phyloP scores from a whole-genome alignment of 2,329 filamentous ascomycete genomes.

The Amesomyces nigricolor region DNA sequence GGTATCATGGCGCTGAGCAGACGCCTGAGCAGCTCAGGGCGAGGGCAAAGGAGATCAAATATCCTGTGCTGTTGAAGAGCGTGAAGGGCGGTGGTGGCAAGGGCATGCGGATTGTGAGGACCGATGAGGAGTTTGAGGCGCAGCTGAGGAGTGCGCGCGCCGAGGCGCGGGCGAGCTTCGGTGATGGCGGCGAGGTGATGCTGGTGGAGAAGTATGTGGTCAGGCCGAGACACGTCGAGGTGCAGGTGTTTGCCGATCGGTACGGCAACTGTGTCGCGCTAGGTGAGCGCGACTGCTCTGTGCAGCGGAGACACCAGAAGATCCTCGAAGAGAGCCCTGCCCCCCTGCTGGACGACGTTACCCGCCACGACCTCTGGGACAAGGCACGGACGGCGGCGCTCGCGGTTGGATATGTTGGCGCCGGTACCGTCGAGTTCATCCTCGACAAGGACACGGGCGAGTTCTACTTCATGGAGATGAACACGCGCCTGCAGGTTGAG shows the following conservation, averaged over 20 bases:
- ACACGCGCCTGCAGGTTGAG: constrained; percentile 89
- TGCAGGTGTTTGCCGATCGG: constrained; percentile 83
- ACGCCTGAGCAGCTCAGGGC: constrained; percentile 53
- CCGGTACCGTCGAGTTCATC: constrained; percentile 86
- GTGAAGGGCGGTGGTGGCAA: constrained; percentile 78
- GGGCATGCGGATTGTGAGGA: constrained; percentile 71
- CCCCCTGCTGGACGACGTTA: constrained; percentile 56
- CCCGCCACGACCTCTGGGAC: constrained; percentile 58
- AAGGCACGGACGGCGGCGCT: constrained; percentile 61
- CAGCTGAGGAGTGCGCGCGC: constrained; percentile 69
- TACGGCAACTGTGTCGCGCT: constrained; percentile 75
- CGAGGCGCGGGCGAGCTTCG: constrained; percentile 73
- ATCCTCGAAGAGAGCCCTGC: constrained; percentile 86
- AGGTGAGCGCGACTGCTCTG: constrained; percentile 81
- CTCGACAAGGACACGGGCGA: constrained; percentile 75
- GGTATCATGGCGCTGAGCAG: constrained; percentile 87
- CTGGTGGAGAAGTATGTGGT: constrained; percentile 80
- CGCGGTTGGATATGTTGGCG: constrained; percentile 81
- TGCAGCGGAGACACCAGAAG: constrained; percentile 85
- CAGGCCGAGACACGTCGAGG: constrained; percentile 77
- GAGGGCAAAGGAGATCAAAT: constrained; percentile 65
- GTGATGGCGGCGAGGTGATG: constrained; percentile 72
- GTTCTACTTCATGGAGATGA: constrained; percentile 81
- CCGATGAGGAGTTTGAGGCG: constrained; percentile 60
- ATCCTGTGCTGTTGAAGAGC: constrained; percentile 72